Conservation (phyloP, 495 filamentous ascomycete species). For the Polyplosphaeria fusca region DNA sequence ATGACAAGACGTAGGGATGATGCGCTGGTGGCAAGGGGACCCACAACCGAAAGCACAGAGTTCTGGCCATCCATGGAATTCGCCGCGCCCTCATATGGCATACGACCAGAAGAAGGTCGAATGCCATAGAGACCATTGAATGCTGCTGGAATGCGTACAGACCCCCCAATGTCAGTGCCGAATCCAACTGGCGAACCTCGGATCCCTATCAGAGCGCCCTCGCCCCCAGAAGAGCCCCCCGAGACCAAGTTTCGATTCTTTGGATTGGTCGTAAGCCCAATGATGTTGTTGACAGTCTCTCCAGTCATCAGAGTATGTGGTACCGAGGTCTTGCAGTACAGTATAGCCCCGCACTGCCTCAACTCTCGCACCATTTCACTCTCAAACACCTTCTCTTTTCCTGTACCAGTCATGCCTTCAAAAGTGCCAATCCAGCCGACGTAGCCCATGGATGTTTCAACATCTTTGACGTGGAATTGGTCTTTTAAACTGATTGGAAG, state of each 20-base stretch:
- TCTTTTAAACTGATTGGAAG: constrained; percentile 67
- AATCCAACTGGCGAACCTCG: constrained; percentile 40
- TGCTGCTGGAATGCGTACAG: constrained; percentile 50
- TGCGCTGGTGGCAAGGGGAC: constrained; percentile 52
- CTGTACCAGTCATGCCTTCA: constrained; percentile 37
- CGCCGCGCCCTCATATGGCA: constrained; percentile 53
- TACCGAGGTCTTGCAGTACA: constrained; percentile 66
- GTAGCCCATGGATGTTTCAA: constrained; percentile 64
- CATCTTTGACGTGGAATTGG: constrained; percentile 64
- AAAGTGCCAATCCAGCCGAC: constrained; percentile 45
- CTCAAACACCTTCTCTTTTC: constrained; percentile 39
- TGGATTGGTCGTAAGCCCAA: constrained; percentile 41
- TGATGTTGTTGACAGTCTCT: constrained; percentile 55
- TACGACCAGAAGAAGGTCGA: constrained; percentile 44
- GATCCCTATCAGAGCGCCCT: constrained; percentile 42
- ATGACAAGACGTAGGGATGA: constrained; percentile 53
- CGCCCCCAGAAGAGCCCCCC: constrained; percentile 41
- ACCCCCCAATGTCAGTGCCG: constrained; percentile 48
- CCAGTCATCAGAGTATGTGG: constrained; percentile 60
- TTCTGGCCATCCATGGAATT: constrained; percentile 60
- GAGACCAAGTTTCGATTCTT: constrained; percentile 39
- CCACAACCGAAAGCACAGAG: constrained; percentile 55
- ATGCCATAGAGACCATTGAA: constrained; percentile 50
- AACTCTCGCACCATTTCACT: constrained; percentile 47
- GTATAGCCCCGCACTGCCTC: constrained; percentile 55